These are phyloP conservation scores for Cantharellus cinnabarinus DNA, from an alignment of 768 basidiomycete species.

Conservation along the genomic window DNA sequence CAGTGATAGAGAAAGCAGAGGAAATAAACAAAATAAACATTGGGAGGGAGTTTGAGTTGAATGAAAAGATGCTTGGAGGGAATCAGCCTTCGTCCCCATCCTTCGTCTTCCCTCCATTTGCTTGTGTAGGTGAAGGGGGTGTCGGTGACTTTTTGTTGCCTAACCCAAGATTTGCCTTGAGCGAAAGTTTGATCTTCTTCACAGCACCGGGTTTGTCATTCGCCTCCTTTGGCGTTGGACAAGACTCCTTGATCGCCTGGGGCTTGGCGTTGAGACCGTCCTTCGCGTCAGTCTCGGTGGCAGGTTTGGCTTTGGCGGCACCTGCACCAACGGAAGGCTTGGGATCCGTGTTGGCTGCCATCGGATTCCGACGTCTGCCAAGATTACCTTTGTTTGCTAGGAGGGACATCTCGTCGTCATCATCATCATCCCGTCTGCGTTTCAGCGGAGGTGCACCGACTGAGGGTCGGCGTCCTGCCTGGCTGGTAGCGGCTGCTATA, in stretches of 20 bases:
- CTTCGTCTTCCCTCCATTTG: no score
- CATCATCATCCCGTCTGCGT: background rate
- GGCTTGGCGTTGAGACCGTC: background rate
- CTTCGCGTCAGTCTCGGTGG: background rate
- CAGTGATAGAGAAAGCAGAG: no score
- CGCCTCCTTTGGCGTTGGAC: background rate
- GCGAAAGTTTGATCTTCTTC: conserved; percentile 49
- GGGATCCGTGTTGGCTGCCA: background rate
- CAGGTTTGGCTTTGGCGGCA: background rate
- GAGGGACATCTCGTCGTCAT: background rate
- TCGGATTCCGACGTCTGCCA: background rate
- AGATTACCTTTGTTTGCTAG: background rate
- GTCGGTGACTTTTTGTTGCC: no score
- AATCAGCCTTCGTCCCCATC: no score
- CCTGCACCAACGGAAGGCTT: background rate
- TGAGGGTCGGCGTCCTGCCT: background rate
- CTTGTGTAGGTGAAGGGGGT: no score
- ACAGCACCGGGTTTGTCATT: conserved; percentile 18
- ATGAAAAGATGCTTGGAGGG: no score
- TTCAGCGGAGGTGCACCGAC: background rate
- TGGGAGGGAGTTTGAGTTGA: no score
- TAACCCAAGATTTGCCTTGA: background rate
- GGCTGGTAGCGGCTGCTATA: background rate
- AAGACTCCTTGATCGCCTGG: background rate
- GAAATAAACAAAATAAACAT: no score